Evolutionary conservation across 2,329 filamentous ascomycete species (phyloP), one percentile per base, ranked within the genome.

Genomic region (Macrophomina tecta): DNA sequence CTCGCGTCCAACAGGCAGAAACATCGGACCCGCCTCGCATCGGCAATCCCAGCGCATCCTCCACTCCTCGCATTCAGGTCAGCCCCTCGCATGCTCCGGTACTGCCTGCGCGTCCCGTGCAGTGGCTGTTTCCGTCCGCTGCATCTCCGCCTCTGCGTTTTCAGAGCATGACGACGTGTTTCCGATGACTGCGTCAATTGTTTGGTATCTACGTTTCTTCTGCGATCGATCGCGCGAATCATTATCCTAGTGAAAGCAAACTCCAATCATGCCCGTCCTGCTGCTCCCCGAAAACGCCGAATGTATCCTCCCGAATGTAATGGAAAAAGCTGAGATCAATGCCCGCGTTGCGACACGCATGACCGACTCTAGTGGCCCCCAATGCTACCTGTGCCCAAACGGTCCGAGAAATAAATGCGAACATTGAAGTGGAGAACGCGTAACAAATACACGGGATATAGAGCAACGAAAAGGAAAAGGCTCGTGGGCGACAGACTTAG

Each of bases 401-500:
- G 32, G 23, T 45, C 38, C 45, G 34, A 62, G 69, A 73, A 71
- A 48, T 62, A 72, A 69, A 73, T 72, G 72, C 69, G 70, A 72
- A 67, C 72, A 68, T 62, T 63, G 69, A 71, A 69, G 51, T 64
- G 70, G 68, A 70, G 52, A 51, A 38, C 45, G 34, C 32, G 63
- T 23, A 34, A 34, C 52, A 49, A 32, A 62, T 65, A 69, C 70
- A 69, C 71, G 64, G 66, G 74, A 65, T 65, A 65, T 56, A 52
- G 65, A 73, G 72, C 55, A 56, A 55, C 65, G 46, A 52, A 32
- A 70, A 71, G 62, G 66, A 67, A 51, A 68, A 63, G 28, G 55
- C 56, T 30, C 32, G 60, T 66, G 23, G 75, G 42, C 60, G 65
- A 74, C 53, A 58, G 70, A 78, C 85, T 86, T 92, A 98, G 78